These are phyloP conservation scores for Boletus rex-veris DNA, from an alignment of 768 basidiomycete species.

Conservation along the genomic window DNA sequence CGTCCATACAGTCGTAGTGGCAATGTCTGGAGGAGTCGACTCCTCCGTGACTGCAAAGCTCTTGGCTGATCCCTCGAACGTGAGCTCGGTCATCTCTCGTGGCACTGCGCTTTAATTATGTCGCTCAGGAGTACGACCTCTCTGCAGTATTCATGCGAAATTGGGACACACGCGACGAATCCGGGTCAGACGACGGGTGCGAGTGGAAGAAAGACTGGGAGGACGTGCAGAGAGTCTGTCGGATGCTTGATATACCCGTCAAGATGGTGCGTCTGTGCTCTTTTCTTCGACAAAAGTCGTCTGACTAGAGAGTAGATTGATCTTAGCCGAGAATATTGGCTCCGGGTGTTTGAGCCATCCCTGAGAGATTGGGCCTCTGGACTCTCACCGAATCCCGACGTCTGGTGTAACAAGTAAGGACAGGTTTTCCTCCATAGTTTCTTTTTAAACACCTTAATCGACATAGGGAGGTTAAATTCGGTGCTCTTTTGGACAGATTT, in stretches of 20 bases:
- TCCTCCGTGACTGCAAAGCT: conserved; percentile 85
- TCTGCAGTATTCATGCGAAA: conserved; percentile 95
- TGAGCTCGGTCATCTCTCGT: conserved; percentile 24
- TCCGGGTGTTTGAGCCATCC: conserved; percentile 84
- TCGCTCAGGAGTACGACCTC: conserved; percentile 67
- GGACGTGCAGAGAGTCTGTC: conserved; percentile 82
- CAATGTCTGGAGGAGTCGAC: conserved; percentile 96
- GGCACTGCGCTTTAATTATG: background rate
- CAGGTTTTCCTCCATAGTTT: no score
- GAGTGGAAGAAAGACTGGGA: conserved; percentile 97
- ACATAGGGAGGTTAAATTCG: conserved; percentile 85
- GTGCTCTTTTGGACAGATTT: conserved; percentile 71
- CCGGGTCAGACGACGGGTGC: conserved; percentile 74
- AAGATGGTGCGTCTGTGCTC: conserved; percentile 47
- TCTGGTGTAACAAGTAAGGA: conserved; percentile 80
- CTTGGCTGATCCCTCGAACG: conserved; percentile 53
- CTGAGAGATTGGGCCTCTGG: conserved; percentile 75
- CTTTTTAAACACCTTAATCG: background rate
- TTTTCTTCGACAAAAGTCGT: background rate
- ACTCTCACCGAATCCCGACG: conserved; percentile 87
- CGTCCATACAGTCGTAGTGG: conserved; percentile 64
- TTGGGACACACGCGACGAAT: conserved; percentile 88
- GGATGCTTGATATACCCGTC: conserved; percentile 67
- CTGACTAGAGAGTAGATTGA: conserved; percentile 55
- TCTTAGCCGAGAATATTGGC: conserved; percentile 90